Conservation (phyloP, 345 rosid genomes). For the Pistacia integerrima region DNA sequence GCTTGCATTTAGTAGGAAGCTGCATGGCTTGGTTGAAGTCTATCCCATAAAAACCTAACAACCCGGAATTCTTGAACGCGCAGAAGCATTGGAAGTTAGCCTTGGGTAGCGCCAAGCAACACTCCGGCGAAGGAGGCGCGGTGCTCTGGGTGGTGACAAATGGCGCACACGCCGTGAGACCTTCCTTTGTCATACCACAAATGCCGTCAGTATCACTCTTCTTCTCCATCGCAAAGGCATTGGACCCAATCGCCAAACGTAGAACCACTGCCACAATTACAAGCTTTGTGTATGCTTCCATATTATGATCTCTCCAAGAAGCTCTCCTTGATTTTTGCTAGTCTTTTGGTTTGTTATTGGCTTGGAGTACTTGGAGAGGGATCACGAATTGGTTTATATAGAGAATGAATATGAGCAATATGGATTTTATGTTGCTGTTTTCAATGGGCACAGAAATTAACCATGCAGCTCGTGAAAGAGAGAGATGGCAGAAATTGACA, state of each 20-base stretch:
- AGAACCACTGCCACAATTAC: background rate
- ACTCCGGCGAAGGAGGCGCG: background rate
- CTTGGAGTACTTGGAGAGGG: no score
- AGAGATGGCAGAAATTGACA: no score
- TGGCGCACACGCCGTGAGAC: background rate
- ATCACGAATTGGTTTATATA: no score
- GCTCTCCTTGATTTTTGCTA: no score
- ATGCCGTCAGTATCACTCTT: background rate
- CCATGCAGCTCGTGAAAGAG: no score
- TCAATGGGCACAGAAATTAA: no score
- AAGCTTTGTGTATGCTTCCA: constrained; percentile 2
- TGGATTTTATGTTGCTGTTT: no score
- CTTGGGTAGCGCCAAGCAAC: background rate
- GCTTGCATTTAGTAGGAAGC: constrained; percentile 3
- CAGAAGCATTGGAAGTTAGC: constrained; percentile 5
- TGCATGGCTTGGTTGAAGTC: constrained; percentile 11
- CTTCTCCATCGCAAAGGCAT: background rate
- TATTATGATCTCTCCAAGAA: background rate
- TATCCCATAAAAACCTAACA: background rate
- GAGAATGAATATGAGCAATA: no score
- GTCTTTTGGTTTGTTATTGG: no score
- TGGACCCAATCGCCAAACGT: background rate
- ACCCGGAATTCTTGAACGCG: background rate
- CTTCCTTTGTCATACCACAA: background rate
- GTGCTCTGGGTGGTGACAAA: background rate